Evolutionary conservation across 768 basidiomycete genomes (phyloP), one percentile per base, ranked within the genome.

Genomic region (Hirschioporus abietinus): DNA sequence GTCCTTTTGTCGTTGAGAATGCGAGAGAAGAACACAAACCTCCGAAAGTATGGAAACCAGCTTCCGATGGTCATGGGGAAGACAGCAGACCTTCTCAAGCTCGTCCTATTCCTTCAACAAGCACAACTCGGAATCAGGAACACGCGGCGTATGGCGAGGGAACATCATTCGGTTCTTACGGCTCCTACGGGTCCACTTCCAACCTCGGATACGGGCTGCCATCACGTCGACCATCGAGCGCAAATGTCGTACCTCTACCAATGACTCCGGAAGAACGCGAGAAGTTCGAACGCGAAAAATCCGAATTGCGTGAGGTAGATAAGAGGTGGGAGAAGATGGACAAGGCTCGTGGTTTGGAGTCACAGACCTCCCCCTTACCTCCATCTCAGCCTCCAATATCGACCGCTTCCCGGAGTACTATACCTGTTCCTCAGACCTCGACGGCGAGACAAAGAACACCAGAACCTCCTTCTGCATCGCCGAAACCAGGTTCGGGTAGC

Each of bases 101-200:
- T 52, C 42, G 42, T 6, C 42, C 42, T 52, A 52, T 52, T 3
- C 42, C 42, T 20, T 66, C 27, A 72, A 76, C 64, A 71, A 73
- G 3, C 20, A 82, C 84, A 66, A 73, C 85, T 34, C 86, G 85
- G 85, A 82, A 78, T 42, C 84, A 85, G 1, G 72, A 79, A 0
- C 77, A 81, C 23, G 77, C 82, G 0, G 78, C 80, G 0, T 79
- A 82, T 66, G 81, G 85, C 64, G 84, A 83, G 42, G 74, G 74
- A 0, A 71, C 78, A 15, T 72, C 77, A 58, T 78, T 80, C 1
- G 81, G 79, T 64, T 76, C 82, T 4, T 78, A 77, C 78, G n/a
- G 84, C 83, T 10, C 77, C 75, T 35, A 80, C 82, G 10, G 78
- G 78, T 63, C 82, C 83, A 15, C 76, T 80, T 1, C 73, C 80